phyloP scores from a whole-genome alignment of 148 eudicot genomes.

The Vaccinium macrocarpon region DNA sequence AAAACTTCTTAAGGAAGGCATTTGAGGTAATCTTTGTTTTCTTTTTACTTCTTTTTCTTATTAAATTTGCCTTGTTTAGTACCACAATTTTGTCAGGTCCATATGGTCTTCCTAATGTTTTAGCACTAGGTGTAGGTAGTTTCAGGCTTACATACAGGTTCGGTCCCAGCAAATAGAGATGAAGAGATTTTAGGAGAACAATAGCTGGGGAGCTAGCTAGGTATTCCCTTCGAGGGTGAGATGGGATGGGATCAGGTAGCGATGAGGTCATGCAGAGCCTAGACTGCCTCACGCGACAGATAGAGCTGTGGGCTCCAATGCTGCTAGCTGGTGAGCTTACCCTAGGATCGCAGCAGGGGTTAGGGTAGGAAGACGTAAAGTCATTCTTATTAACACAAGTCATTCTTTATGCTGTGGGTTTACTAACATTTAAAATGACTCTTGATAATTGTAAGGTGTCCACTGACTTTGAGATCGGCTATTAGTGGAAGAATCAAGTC shows the following conservation, averaged over 20 bases:
- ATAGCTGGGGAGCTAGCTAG: no score
- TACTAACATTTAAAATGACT: neutral
- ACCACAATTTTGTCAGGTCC: neutral
- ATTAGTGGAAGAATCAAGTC: neutral
- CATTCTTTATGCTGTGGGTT: no score
- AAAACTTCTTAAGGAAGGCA: constrained; percentile 64
- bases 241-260: neutral
- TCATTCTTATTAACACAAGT: no score
- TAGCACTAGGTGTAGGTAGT: neutral
- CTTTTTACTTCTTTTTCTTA: neutral
- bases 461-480: neutral
- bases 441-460: neutral
- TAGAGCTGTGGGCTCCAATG: neutral
- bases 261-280: neutral
- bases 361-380: no score
- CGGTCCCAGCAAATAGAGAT: no score
- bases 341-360: no score
- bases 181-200: no score
- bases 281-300: neutral
- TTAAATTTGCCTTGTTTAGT: neutral
- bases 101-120: neutral
- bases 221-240: no score
- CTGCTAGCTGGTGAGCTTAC: neutral
- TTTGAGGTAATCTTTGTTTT: constrained; percentile 66
- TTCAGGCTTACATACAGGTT: neutral